Percentiles rank a stretch among this genome's conserved stretches.
These are phyloP conservation scores for Penicillium sp. DNA, from an alignment of 2,329 filamentous ascomycete species.

Conservation along the genomic window DNA sequence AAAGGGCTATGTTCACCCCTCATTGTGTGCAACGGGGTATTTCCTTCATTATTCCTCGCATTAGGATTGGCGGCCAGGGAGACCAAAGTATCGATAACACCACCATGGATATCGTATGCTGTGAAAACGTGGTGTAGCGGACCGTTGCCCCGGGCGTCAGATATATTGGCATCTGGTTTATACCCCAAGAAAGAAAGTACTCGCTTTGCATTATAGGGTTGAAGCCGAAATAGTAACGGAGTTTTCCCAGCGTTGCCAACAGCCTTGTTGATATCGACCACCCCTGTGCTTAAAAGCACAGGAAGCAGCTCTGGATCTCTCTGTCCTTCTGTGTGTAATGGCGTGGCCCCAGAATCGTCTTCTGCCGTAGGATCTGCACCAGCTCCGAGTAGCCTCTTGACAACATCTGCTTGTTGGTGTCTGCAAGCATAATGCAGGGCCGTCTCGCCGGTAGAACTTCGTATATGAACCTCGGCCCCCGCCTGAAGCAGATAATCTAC, in stretches of 20 bases:
- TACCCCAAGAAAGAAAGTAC: neutral
- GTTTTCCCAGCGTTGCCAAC: neutral
- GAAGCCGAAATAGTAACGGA: neutral
- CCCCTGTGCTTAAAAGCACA: neutral
- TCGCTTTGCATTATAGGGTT: too few species aligned
- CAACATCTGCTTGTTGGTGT: neutral
- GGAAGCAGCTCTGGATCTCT: neutral
- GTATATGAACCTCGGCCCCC: constrained; percentile 5
- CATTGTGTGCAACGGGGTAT: constrained; percentile 3
- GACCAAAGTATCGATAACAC: constrained; percentile 4
- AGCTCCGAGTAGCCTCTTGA: constrained; percentile 6
- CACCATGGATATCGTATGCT: neutral
- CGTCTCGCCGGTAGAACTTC: neutral
- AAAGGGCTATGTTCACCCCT: neutral
- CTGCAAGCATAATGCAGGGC: constrained; percentile 6
- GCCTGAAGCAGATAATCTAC: neutral
- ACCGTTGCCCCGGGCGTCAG: neutral
- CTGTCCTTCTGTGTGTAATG: constrained; percentile 1
- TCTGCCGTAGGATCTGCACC: constrained; percentile 4
- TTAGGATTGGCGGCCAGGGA: constrained; percentile 9
- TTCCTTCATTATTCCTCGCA: constrained; percentile 1
- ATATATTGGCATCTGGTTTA: constrained; percentile 1
- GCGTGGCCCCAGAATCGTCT: neutral
- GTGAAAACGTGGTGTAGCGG: neutral
- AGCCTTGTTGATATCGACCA: constrained; percentile 1